These are phyloP conservation scores for Cladosporium sp. DNA, from an alignment of 2,329 filamentous ascomycete species.

Conservation along the genomic window DNA sequence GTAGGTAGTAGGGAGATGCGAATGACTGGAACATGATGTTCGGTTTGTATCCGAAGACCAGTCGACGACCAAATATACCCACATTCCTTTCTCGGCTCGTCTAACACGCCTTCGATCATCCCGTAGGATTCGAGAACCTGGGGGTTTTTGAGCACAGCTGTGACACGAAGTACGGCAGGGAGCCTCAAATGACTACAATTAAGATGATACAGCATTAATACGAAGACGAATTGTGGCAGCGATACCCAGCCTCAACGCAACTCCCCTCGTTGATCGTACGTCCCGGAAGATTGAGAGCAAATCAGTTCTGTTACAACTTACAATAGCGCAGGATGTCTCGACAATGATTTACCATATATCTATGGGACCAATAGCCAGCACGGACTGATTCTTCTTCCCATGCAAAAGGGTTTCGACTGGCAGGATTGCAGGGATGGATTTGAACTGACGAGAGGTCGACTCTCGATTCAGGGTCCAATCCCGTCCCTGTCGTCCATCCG, in stretches of 20 bases:
- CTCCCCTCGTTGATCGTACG: background rate
- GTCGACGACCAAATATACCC: too few relatives aligned
- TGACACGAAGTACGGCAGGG: background rate
- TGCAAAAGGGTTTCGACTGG: too few relatives aligned
- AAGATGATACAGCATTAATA: background rate
- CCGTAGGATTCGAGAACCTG: too few relatives aligned
- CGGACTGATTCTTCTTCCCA: too few relatives aligned
- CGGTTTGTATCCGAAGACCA: too few relatives aligned
- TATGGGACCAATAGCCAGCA: background rate
- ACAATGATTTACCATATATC: background rate
- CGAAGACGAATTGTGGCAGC: background rate
- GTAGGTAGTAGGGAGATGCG: too few relatives aligned
- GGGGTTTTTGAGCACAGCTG: background rate
- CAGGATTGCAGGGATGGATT: too few relatives aligned
- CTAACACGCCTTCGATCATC: too few relatives aligned
- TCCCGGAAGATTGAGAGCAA: background rate
- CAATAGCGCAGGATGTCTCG: background rate
- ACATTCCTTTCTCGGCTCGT: too few relatives aligned
- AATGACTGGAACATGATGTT: too few relatives aligned
- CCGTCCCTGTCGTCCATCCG: too few relatives aligned
- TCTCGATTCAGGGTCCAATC: background rate
- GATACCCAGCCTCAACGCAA: background rate
- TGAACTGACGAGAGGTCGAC: background rate
- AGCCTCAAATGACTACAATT: background rate
- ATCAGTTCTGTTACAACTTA: too few relatives aligned